Conservation (phyloP, 345 rosid genomes). For the Aquilaria malaccensis region DNA sequence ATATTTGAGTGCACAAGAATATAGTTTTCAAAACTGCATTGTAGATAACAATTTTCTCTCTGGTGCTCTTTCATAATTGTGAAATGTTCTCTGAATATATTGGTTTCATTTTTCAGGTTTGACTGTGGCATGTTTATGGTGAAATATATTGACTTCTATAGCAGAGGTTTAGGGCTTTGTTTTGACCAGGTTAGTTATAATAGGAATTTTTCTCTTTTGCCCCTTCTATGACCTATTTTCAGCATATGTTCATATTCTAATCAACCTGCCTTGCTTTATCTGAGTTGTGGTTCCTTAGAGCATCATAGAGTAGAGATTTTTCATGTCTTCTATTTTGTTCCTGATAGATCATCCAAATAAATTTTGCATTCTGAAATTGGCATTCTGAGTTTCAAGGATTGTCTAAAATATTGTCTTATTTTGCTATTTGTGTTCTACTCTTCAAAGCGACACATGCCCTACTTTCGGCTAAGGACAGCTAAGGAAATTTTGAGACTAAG, state of each 20-base stretch:
- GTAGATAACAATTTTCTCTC: too few relatives aligned
- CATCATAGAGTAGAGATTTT: too few relatives aligned
- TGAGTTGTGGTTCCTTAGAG: not conserved
- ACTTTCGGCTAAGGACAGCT: conserved; percentile 80
- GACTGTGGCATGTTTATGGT: conserved; percentile 99
- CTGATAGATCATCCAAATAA: too few relatives aligned
- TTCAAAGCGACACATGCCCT: conserved; percentile 86
- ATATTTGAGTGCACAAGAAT: too few relatives aligned
- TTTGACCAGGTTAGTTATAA: conserved; percentile 68
- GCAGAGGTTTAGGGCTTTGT: conserved; percentile 81
- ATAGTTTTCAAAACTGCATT: too few relatives aligned
- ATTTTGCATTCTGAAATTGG: too few relatives aligned
- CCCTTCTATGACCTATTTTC: too few relatives aligned
- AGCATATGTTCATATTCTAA: not conserved
- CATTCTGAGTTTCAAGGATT: too few relatives aligned
- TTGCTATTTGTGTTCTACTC: not conserved
- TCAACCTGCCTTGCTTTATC: not conserved
- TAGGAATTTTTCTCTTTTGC: not conserved
- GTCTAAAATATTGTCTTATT: too few relatives aligned
- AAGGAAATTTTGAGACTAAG: conserved; percentile 79
- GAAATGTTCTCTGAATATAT: not conserved
- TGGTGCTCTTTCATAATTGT: too few relatives aligned
- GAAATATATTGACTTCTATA: conserved; percentile 84
- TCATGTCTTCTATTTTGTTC: too few relatives aligned
- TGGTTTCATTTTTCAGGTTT: conserved; percentile 43